Conservation (phyloP, 306 rosid species). For the Prunus mira region DNA sequence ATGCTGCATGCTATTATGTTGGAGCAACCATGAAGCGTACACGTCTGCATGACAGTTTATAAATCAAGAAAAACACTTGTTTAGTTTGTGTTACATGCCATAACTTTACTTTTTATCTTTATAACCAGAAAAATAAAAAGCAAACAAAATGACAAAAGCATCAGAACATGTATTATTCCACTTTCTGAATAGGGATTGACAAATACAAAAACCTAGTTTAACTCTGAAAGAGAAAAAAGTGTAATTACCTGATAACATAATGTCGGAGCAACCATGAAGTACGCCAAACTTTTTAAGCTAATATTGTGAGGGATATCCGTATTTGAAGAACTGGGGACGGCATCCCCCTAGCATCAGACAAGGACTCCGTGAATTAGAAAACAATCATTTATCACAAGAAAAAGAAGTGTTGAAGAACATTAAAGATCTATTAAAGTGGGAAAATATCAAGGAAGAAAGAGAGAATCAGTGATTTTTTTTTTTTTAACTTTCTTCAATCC, state of each 20-base stretch:
- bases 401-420: neutral
- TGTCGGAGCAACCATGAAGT: constrained; percentile 98
- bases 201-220: neutral
- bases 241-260: constrained; percentile 87
- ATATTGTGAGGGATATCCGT: constrained; percentile 46
- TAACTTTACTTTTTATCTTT: neutral
- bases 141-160: neutral
- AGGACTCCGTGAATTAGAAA: constrained; percentile 20
- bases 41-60: neutral
- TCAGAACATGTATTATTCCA: neutral
- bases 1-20: neutral
- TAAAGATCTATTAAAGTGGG: neutral
- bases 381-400: neutral
- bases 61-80: neutral
- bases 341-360: constrained; percentile 59
- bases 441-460: neutral
- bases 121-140: neutral
- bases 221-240: neutral
- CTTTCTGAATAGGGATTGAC: constrained; percentile 4
- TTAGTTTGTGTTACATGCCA: neutral
- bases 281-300: constrained; percentile 67
- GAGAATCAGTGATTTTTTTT: too few species aligned
- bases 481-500: neutral
- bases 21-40: neutral
- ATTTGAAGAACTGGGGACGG: constrained; percentile 32